These are phyloP conservation scores for Aegilops speltoides DNA, from an alignment of 176 grass and related monocot genomes.

Conservation along the genomic window DNA sequence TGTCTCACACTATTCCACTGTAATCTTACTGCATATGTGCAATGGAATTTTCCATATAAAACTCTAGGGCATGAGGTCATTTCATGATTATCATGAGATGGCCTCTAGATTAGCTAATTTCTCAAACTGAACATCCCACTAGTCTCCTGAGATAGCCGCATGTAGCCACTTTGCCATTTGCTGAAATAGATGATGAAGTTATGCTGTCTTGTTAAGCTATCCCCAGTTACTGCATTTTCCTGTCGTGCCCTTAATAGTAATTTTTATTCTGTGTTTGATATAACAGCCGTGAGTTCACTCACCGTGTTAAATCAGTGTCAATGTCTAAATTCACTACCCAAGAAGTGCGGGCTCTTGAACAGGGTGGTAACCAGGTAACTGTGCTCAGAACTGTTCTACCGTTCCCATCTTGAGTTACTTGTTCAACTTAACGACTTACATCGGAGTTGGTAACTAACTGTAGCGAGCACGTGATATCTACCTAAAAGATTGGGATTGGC, in stretches of 20 bases:
- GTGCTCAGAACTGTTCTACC: neutral
- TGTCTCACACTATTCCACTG: neutral
- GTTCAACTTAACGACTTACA: constrained; percentile 11
- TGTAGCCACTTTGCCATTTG: neutral
- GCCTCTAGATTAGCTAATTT: neutral
- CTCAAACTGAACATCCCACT: neutral
- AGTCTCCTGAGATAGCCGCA: neutral
- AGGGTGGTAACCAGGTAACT: constrained; percentile 94
- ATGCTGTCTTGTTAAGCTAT: neutral
- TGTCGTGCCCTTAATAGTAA: constrained; percentile 1
- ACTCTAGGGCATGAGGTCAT: neutral
- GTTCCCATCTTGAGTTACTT: neutral
- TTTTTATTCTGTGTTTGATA: constrained; percentile 5
- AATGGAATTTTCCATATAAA: constrained; percentile 6
- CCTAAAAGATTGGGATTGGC: constrained; percentile 94
- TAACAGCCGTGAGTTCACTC: constrained; percentile 89
- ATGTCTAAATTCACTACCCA: constrained; percentile 94
- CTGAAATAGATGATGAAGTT: constrained; percentile 3
- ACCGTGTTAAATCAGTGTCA: constrained; percentile 95
- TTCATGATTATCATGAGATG: neutral
- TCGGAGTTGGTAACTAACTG: constrained; percentile 33
- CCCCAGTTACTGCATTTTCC: neutral
- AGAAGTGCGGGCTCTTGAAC: constrained; percentile 79
- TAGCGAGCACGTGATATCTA: constrained; percentile 86
- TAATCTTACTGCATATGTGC: neutral